A percentile compares a stretch with the other conserved stretches of the same genome.
Evolutionary conservation across 2,329 filamentous ascomycete species (phyloP).

Genomic region (Tolypocladium amazonense): DNA sequence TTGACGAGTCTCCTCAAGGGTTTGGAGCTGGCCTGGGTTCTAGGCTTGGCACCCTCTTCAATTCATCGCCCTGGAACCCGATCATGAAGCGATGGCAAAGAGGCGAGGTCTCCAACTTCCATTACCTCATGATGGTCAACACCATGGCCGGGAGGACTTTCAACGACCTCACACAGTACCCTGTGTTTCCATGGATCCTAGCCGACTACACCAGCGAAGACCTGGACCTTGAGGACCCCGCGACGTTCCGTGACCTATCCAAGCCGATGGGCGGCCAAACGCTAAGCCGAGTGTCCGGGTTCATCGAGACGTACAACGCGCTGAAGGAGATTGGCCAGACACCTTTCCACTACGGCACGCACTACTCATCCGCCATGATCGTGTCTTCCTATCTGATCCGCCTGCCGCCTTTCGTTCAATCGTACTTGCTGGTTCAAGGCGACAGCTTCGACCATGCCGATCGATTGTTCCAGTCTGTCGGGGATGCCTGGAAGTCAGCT

Average conservation of each 20-base stretch:
- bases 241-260: constrained; percentile 79
- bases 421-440: constrained; percentile 89
- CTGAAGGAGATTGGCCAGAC: constrained; percentile 88
- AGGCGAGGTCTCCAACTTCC: constrained; percentile 96
- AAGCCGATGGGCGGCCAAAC: constrained; percentile 96
- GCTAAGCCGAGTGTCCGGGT: constrained; percentile 62
- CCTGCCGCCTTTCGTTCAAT: constrained; percentile 91
- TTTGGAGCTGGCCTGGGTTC: constrained; percentile 75
- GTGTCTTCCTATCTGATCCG: constrained; percentile 94
- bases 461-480: constrained; percentile 85
- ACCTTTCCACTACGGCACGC: constrained; percentile 94
- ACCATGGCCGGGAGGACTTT: constrained; percentile 95
- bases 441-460: constrained; percentile 94
- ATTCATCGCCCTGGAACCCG: constrained; percentile 68
- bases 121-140: constrained; percentile 97
- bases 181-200: constrained; percentile 94
- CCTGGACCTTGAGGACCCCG: constrained; percentile 73
- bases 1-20: constrained; percentile 47
- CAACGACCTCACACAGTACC: constrained; percentile 96
- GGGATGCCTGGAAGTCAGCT: constrained; percentile 82
- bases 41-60: constrained; percentile 88
- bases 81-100: constrained; percentile 83
- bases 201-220: constrained; percentile 94
- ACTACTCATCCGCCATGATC: constrained; percentile 98
- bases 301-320: constrained; percentile 73